Percentiles rank a stretch among this genome's conserved stretches.
Conservation (phyloP, 108 stramenopile species). For the Aurantiochytrium sp. region DNA sequence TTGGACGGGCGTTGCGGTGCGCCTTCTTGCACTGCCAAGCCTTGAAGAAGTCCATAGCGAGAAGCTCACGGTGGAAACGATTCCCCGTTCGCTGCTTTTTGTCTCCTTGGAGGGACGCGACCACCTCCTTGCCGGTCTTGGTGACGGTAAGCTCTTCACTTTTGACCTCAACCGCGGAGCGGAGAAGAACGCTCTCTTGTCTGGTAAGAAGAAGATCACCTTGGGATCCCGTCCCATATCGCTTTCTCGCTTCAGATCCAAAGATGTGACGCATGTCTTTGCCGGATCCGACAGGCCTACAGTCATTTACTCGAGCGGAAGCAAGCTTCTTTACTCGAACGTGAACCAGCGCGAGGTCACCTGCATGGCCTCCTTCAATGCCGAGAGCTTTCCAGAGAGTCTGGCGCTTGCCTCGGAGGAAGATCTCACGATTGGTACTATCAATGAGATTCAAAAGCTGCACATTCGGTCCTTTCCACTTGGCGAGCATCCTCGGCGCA, state of each 20-base stretch:
- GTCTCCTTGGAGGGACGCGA: constrained; percentile 46
- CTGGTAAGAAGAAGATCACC: constrained; percentile 75
- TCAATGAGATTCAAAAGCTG: constrained; percentile 95
- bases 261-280: constrained; percentile 71
- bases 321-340: constrained; percentile 81
- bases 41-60: constrained; percentile 43
- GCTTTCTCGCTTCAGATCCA: constrained; percentile 49
- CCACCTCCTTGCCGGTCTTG: constrained; percentile 88
- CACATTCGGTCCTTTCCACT: constrained; percentile 84
- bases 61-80: constrained; percentile 36
- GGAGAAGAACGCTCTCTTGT: constrained; percentile 33
- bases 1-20: constrained; percentile 84
- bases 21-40: constrained; percentile 63
- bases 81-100: constrained; percentile 42
- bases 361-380: constrained; percentile 46
- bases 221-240: constrained; percentile 86
- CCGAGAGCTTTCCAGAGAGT: constrained; percentile 63
- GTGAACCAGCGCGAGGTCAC: constrained; percentile 65
- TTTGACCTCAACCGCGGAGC: constrained; percentile 56
- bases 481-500: constrained; percentile 79
- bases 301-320: constrained; percentile 79
- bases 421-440: constrained; percentile 77
- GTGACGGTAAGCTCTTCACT: constrained; percentile 80
- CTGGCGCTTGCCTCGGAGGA: constrained; percentile 81
- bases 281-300: constrained; percentile 91